These are phyloP conservation scores for Chlamydomonas eustigma DNA, from an alignment of 139 green algal genomes.

Conservation along the genomic window DNA sequence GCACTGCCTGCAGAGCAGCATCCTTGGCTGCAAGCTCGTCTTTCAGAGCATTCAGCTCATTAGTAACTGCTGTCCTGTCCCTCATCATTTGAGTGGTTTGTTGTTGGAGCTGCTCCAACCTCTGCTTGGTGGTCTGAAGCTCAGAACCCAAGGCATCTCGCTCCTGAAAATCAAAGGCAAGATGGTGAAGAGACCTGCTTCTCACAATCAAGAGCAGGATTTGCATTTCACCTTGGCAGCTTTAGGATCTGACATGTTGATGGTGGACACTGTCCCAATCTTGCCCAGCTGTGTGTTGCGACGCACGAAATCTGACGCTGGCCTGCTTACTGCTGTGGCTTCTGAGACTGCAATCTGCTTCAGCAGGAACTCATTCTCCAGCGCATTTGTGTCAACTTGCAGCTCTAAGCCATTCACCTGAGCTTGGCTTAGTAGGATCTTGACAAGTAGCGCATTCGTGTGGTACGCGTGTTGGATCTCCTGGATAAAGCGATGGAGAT, in stretches of 20 bases:
- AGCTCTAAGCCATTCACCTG: slow-evolving; percentile 29
- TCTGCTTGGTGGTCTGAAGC: slow-evolving; percentile 15
- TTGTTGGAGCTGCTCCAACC: slow-evolving; percentile 31
- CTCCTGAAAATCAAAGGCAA: background rate
- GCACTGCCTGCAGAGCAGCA: background rate
- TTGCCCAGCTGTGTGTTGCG: slow-evolving; percentile 27
- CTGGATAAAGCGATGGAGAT: no score
- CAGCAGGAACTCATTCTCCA: slow-evolving; percentile 50
- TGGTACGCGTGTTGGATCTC: slow-evolving; percentile 47
- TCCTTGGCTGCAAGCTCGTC: slow-evolving; percentile 15
- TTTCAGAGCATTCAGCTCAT: slow-evolving; percentile 14
- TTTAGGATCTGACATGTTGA: background rate
- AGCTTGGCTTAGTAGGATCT: slow-evolving; percentile 40
- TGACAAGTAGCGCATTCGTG: slow-evolving; percentile 40
- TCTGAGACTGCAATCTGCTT: slow-evolving; percentile 32
- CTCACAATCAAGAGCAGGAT: background rate
- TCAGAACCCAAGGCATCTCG: slow-evolving; percentile 21
- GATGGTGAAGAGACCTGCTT: background rate
- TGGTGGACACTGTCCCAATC: slow-evolving; percentile 28
- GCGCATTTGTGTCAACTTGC: slow-evolving; percentile 30
- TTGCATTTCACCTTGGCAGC: background rate
- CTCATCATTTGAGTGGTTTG: slow-evolving; percentile 35
- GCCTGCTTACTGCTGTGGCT: slow-evolving; percentile 25
- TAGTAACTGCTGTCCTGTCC: slow-evolving; percentile 10
- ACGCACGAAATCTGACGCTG: slow-evolving; percentile 35